phyloP scores from a whole-genome alignment of 345 rosid genomes.

The Populus ilicifolia region DNA sequence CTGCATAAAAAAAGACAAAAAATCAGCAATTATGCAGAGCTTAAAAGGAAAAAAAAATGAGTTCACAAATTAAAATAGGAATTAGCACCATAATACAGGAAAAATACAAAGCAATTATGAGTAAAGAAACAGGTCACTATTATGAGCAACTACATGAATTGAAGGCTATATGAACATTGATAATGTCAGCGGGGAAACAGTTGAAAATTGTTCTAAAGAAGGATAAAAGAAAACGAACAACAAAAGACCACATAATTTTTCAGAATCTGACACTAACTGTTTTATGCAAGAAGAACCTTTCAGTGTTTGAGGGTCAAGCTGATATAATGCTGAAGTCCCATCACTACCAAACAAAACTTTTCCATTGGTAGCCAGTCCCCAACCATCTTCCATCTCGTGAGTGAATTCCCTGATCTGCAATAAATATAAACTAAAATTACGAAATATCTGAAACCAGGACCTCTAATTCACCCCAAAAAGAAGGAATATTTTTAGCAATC shows the following conservation, averaged over 20 bases:
- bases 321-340: constrained; percentile 80
- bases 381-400: constrained; percentile 90
- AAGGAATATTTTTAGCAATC: neutral
- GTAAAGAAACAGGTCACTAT: neutral
- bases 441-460: neutral
- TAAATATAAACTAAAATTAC: constrained; percentile 5
- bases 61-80: constrained; percentile 5
- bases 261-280: constrained; percentile 11
- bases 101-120: neutral
- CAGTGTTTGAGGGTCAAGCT: constrained; percentile 61
- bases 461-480: neutral
- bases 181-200: neutral
- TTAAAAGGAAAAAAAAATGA: neutral
- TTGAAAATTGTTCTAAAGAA: neutral
- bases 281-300: constrained; percentile 45
- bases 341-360: constrained; percentile 78
- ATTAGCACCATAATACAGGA: neutral
- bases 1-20: constrained; percentile 39
- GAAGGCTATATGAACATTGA: neutral
- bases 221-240: constrained; percentile 1
- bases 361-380: constrained; percentile 97
- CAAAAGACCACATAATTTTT: neutral
- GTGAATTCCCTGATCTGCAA: constrained; percentile 63
- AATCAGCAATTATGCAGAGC: neutral
- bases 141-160: neutral